Evolutionary conservation across 2,329 filamentous ascomycete genomes (phyloP), one percentile per base, ranked within the genome.

Genomic region (Metarhizium brunneum): DNA sequence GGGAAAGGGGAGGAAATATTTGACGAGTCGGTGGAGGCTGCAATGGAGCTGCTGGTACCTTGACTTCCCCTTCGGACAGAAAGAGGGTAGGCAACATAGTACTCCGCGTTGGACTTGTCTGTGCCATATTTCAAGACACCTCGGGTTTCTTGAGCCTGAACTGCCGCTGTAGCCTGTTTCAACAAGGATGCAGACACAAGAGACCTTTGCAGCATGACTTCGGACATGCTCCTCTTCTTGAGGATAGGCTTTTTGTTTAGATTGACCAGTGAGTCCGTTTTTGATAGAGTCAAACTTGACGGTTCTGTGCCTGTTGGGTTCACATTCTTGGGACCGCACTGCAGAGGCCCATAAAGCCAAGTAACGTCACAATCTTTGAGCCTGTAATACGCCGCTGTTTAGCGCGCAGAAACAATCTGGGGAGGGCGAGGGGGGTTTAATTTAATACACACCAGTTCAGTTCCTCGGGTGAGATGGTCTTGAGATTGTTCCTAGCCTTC

Each of bases 331-430:
- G 78, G 76, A 25, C 86, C 86, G 1, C 86, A 87, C 68, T 96
- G 92, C 51, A 96, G 73, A 13, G 94, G 94, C 0, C 94, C 94
- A 66, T 97, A 99, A 1, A 99, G 78, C 94, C 92, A 99, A 49
- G 92, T 96, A 36, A 96, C 91, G 70, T 99, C 92, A 69, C 88
- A 94, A 65, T 97, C 94, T 69, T 97, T 99, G 58, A 96, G 78
- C 92, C 91, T 96, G 64, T 50, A 40, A 52, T 3, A 38, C 47
- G 65, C 76, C 64, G 73, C 66, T 57, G 25, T 49, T 32, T 52
- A 51, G 56, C 16, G 13, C 16, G 13, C 13, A 32, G 35, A 38
- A 36, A 29, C 35, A 14, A 32, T 3, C 14, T 11, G 16, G 11
- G 20, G 20, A 16, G 11, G 32, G 16, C 11, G 50, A 20, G 38